Evolutionary conservation across 1,284 basidiomycete species (phyloP), one percentile per base, ranked within the genome.

Genomic region (Trichosporon inkin): DNA sequence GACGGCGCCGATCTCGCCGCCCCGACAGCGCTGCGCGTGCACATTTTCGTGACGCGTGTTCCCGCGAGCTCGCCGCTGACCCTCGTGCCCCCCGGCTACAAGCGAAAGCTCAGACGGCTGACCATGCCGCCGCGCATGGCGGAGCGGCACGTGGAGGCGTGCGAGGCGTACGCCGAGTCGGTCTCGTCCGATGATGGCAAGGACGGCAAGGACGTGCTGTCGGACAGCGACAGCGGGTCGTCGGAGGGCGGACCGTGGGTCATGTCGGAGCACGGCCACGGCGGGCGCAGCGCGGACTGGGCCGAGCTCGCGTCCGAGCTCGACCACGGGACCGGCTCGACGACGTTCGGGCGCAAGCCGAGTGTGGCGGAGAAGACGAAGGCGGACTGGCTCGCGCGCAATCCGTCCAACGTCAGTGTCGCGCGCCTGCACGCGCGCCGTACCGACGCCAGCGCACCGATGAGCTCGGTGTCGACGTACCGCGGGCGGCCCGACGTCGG

Each of bases 21-120:
- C 11, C 71, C 75, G 1, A 68, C 66, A 2, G 74, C 67, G 6
- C 62, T 79, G 0, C 63, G 76, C 13, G 65, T 79, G 28, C 65
- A 71, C 22, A 68, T 79, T 53, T 74, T 73, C 59, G 65, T 79
- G 38, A 72, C 76, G 19, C 70, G 75, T 11, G 64, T 63, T 28
- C 71, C 74, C 3, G 52, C 64, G 16, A 63, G 57, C 49, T 71
- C 70, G 24, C 73, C 74, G 0, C 62, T 77, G 47, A 66, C 63
- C 10, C 63, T 73, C n/a, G 58, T 73, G 14, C 39, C 52, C 38
- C 28, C 14, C 24, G 44, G 44, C 8, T 49, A 49, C 47, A 52
- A 32, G 11, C 17, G 24, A 14, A 34, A 49, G 44, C 44, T 32
- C 53, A 6, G n/a, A 19, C n/a, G 22, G 16, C 20, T 8, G n/a